Conservation (phyloP, 305 asterid species). For the Salvia sclarea region DNA sequence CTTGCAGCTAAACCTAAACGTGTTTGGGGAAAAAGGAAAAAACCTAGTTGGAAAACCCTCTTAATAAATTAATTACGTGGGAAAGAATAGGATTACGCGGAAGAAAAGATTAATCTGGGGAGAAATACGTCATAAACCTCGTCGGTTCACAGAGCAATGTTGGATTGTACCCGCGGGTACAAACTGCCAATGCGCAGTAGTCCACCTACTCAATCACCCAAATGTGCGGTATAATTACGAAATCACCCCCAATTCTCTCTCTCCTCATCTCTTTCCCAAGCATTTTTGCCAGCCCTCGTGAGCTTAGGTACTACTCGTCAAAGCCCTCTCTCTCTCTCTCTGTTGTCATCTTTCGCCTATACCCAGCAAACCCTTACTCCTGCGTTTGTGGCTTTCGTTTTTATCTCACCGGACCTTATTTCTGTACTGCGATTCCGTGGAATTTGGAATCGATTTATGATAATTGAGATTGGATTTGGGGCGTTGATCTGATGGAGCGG, state of each 20-base stretch:
- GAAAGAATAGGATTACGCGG: no score
- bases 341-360: slow-evolving; percentile 19
- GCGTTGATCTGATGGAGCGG: slow-evolving; percentile 72
- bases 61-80: neutral
- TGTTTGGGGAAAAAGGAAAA: no score
- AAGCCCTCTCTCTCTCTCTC: slow-evolving; percentile 33
- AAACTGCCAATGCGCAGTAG: slow-evolving; percentile 18
- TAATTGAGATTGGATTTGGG: slow-evolving; percentile 41
- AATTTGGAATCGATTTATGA: slow-evolving; percentile 39
- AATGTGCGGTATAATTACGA: slow-evolving; percentile 3
- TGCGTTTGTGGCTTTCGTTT: slow-evolving; percentile 34
- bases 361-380: slow-evolving; percentile 38
- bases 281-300: slow-evolving; percentile 46
- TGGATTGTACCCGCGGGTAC: slow-evolving; percentile 34
- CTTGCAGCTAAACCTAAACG: no score
- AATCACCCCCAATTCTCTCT: slow-evolving; percentile 22
- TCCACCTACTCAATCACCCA: slow-evolving; percentile 22
- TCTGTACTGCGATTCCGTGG: slow-evolving; percentile 22
- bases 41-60: no score
- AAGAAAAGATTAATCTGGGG: neutral
- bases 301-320: slow-evolving; percentile 46
- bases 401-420: neutral
- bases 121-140: neutral
- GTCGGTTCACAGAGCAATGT: slow-evolving; percentile 3
- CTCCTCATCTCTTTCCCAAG: slow-evolving; percentile 27